phyloP scores from a whole-genome alignment of 2,329 filamentous ascomycete species.

The Ophidiomyces ophidiicola region DNA sequence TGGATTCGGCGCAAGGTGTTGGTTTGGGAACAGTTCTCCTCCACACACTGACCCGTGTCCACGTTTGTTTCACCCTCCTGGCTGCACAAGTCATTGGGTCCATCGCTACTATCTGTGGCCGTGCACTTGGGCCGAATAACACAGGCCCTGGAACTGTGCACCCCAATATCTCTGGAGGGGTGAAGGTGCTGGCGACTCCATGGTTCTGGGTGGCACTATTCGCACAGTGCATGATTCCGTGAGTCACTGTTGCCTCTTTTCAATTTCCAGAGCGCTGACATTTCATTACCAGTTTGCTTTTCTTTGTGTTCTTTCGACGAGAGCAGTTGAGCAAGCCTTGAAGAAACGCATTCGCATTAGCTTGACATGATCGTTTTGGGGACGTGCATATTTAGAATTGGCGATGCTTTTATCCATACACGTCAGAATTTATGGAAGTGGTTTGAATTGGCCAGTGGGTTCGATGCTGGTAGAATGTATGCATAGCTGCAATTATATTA shows the following conservation, averaged over 20 bases:
- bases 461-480: no score
- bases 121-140: conserved; percentile 49
- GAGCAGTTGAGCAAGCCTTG: conserved; percentile 36
- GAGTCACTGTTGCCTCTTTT: conserved; percentile 36
- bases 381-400: no score
- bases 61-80: conserved; percentile 35
- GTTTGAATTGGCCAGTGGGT: no score
- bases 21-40: conserved; percentile 57
- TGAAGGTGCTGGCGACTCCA: conserved; percentile 33
- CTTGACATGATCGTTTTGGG: no score
- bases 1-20: conserved; percentile 53
- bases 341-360: no score
- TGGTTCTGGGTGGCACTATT: conserved; percentile 52
- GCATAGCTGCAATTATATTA: no score
- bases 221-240: conserved; percentile 47
- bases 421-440: no score
- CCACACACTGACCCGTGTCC: conserved; percentile 52
- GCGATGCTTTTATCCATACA: no score
- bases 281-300: conserved; percentile 24
- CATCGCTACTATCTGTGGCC: conserved; percentile 49
- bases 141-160: conserved; percentile 51
- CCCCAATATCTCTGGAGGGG: conserved; percentile 40
- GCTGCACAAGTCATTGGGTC: conserved; percentile 51
- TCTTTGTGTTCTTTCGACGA: conserved; percentile 35
- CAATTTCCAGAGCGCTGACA: neutral